Evolutionary conservation across 305 asterid genomes (phyloP).

Genomic region (Fraxinus greggii): DNA sequence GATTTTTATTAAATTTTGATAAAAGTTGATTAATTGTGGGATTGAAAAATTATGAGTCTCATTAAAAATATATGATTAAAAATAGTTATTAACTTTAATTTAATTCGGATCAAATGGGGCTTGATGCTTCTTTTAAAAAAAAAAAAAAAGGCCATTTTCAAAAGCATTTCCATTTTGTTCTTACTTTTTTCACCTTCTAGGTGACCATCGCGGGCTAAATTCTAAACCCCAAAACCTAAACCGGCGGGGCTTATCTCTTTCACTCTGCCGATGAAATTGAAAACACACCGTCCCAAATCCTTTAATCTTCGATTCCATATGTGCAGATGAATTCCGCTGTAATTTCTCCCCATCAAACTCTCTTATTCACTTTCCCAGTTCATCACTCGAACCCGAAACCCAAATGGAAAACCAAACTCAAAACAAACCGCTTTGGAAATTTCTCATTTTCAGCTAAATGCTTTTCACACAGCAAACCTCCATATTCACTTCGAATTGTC

Average conservation of each 20-base stretch:
- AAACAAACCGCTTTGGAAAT: slow-evolving; percentile 24
- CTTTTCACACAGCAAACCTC: slow-evolving; percentile 14
- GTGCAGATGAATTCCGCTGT: slow-evolving; percentile 40
- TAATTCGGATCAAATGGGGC: too few relatives aligned
- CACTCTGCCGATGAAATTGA: not conserved
- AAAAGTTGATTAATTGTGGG: too few relatives aligned
- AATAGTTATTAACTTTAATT: too few relatives aligned
- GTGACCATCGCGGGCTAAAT: not conserved
- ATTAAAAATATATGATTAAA: too few relatives aligned
- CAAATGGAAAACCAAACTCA: slow-evolving; percentile 28
- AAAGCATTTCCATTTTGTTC: not conserved
- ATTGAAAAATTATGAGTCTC: too few relatives aligned
- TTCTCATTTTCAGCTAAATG: slow-evolving; percentile 24
- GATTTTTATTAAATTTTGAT: too few relatives aligned
- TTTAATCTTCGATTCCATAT: slow-evolving; percentile 9
- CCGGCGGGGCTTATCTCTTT: not conserved
- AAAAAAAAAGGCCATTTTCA: not conserved
- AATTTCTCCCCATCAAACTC: slow-evolving; percentile 29
- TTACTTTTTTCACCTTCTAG: not conserved
- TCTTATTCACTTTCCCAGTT: slow-evolving; percentile 33
- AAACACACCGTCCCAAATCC: not conserved
- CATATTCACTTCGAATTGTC: slow-evolving; percentile 22
- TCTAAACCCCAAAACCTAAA: not conserved
- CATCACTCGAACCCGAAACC: slow-evolving; percentile 29
- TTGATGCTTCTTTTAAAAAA: too few relatives aligned